Conservation (phyloP, 2,329 filamentous ascomycete genomes). For the Cercospora nicotianae region DNA sequence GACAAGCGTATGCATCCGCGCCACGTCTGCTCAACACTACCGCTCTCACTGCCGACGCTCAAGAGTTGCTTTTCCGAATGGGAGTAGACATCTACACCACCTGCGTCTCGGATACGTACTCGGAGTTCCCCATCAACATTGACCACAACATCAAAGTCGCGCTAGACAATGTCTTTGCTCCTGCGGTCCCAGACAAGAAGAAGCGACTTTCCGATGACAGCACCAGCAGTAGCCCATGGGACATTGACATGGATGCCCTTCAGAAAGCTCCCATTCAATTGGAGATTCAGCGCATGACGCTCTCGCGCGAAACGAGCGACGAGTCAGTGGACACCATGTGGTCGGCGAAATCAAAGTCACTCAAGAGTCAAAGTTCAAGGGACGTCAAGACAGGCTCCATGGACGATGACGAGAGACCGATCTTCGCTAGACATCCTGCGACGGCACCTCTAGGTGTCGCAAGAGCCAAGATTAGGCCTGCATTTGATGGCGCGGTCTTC, state of each 20-base stretch:
- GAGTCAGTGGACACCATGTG: conserved; percentile 16
- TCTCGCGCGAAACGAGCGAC: conserved; percentile 17
- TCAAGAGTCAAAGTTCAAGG: conserved; percentile 1
- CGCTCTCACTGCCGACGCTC: conserved; percentile 20
- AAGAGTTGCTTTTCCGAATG: conserved; percentile 51
- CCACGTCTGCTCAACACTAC: conserved; percentile 15
- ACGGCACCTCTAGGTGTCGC: conserved; percentile 15
- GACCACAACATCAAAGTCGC: conserved; percentile 57
- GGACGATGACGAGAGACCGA: conserved; percentile 12
- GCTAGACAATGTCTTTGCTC: conserved; percentile 57
- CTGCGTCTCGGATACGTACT: conserved; percentile 61
- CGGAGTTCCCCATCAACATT: conserved; percentile 68
- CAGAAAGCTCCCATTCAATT: conserved; percentile 13
- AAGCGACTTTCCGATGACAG: conserved; percentile 17
- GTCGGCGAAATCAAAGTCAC: neutral
- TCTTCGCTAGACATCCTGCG: conserved; percentile 21
- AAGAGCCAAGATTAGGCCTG: conserved; percentile 24
- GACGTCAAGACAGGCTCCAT: neutral
- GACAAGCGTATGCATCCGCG: conserved; percentile 21
- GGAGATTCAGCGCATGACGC: conserved; percentile 19
- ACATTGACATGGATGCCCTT: conserved; percentile 13
- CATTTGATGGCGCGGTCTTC: conserved; percentile 57
- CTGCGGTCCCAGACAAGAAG: conserved; percentile 20
- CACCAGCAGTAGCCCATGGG: conserved; percentile 18
- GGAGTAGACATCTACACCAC: conserved; percentile 63